Percentiles rank a stretch among this genome's conserved stretches.
Conservation (phyloP, 306 rosid species). For the Lotus japonicus region DNA sequence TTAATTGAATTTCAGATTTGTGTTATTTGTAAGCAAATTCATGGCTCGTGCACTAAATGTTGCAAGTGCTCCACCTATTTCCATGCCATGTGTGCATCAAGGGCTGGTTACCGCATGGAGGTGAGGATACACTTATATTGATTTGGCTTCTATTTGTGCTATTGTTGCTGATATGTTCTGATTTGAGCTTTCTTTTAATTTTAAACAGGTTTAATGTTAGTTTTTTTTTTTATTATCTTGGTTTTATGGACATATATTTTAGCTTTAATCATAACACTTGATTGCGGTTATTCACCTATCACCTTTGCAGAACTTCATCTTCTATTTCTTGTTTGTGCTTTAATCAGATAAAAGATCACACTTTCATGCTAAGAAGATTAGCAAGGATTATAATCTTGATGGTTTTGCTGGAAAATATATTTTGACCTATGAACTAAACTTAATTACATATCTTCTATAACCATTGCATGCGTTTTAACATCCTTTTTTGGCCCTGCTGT, state of each 20-base stretch:
- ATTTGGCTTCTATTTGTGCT: background rate
- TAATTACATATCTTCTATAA: no score
- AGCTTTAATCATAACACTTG: background rate
- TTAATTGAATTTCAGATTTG: constrained; percentile 62
- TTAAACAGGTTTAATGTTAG: no score
- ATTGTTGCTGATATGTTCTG: background rate
- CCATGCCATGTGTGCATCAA: constrained; percentile 96
- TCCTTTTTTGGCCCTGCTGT: no score
- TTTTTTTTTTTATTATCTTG: background rate
- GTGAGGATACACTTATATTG: constrained; percentile 29
- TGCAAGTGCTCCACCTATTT: constrained; percentile 90
- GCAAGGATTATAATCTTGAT: no score
- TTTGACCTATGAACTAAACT: no score
- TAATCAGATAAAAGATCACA: background rate
- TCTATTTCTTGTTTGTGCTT: background rate
- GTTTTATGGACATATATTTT: background rate
- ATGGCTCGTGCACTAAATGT: constrained; percentile 90
- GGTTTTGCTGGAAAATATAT: no score
- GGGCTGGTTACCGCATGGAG: constrained; percentile 97
- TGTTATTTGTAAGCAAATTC: constrained; percentile 85
- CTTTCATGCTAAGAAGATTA: background rate
- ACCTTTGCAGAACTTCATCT: background rate
- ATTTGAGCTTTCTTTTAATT: no score
- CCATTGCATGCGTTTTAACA: no score
- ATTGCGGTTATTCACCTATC: background rate